Evolutionary conservation across 345 rosid genomes (phyloP), one percentile per base, ranked within the genome.

Genomic region (Durio zibethinus): DNA sequence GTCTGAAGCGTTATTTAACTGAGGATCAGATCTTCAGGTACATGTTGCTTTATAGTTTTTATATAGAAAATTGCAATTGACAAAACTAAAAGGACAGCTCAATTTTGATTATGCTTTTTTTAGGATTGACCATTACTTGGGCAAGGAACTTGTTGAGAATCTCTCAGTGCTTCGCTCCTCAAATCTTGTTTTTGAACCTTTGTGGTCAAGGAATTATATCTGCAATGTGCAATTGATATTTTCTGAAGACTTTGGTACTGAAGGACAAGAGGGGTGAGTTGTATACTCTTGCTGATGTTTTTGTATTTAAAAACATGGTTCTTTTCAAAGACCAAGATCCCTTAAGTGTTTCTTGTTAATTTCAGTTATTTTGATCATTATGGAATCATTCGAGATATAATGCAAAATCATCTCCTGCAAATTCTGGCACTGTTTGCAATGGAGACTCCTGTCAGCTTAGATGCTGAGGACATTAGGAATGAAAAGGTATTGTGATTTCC

Each of bases 391-490:
- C 77, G 97, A 64, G 98, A 94, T 78, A 91, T 94, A 84, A 91
- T 91, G 98, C 98, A 94, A 80, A 93, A 93, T 75, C 98, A 93
- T 87, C 94, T 94, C 68, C 81, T 94, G 79, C 98, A 94, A 90
- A 94, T 94, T 78, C 82, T 94, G 35, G 87, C 97, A 35, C 88
- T 94, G 23, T 94, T 94, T 42, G 98, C 98, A n/a, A 94, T 93
- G 98, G 98, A 93, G 90, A 89, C 98, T 8, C 98, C 97, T 21
- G 97, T 94, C 74, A 94, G 98, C 88, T 89, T 94, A 82, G 98
- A 91, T 73, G 98, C 94, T 35, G 98, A 94, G 84, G 98, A 94
- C 84, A 81, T 91, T 68, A 84, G 98, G 83, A 94, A 91, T 77
- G 98, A 94, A 76, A 94, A 93, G 97, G 97, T 92, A 86, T n/a